Conservation (phyloP, 345 rosid species). For the Crucihimalaya himalaica region DNA sequence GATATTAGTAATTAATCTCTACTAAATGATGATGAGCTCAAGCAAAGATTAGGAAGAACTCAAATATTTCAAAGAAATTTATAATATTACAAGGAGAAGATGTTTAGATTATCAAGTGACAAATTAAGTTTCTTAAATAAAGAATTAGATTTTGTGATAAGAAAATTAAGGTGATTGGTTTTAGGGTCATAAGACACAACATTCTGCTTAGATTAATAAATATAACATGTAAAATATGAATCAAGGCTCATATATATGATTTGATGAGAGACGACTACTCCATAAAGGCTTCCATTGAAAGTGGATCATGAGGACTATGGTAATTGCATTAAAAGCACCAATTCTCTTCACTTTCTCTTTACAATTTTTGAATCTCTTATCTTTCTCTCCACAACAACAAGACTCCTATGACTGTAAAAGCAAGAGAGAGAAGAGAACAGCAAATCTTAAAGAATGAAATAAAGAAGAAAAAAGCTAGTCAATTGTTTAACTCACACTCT, state of each 20-base stretch:
- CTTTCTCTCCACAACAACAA: constrained; percentile 30
- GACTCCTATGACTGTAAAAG: constrained; percentile 53
- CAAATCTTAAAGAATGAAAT: constrained; percentile 50
- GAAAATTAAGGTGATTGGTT: background rate
- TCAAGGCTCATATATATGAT: background rate
- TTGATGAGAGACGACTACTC: constrained; percentile 29
- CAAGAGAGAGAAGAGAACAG: constrained; percentile 52
- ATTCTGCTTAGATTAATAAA: background rate
- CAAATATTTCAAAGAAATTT: background rate
- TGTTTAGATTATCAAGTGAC: background rate
- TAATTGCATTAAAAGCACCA: constrained; percentile 57
- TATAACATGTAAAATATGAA: constrained; percentile 26
- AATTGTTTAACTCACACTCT: constrained; percentile 46
- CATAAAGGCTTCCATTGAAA: constrained; percentile 30
- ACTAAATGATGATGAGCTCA: background rate
- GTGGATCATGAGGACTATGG: constrained; percentile 43
- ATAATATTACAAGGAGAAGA: background rate
- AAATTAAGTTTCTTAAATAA: background rate
- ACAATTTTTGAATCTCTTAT: constrained; percentile 50
- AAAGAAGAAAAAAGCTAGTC: constrained; percentile 41
- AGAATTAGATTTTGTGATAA: background rate
- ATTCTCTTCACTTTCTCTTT: constrained; percentile 46
- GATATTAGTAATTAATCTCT: background rate
- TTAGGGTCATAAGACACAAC: background rate
- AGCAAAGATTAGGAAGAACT: background rate